phyloP scores from a whole-genome alignment of 352 stramenopile genomes.

The Vaucheria bursata region DNA sequence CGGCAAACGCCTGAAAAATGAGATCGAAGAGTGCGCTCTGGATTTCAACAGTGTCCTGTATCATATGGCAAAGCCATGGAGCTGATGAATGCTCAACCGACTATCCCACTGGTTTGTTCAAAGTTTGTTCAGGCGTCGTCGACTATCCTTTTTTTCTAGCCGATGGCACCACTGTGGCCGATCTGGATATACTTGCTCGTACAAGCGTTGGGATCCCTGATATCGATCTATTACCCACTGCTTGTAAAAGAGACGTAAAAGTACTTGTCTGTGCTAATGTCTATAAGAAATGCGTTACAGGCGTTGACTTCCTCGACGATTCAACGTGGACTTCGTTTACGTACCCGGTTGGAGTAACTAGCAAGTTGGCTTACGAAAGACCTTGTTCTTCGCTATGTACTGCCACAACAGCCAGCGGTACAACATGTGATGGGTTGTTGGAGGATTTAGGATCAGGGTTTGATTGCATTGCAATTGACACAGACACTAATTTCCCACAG shows the following conservation, averaged over 20 bases:
- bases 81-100: not conserved
- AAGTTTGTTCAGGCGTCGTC: not conserved
- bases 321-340: not conserved
- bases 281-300: not conserved
- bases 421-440: not conserved
- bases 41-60: too few relatives aligned
- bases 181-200: not conserved
- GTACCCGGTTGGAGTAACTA: not conserved
- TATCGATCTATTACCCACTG: not conserved
- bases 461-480: not conserved
- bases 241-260: not conserved
- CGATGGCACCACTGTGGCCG: not conserved
- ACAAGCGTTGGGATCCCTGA: not conserved
- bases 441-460: not conserved
- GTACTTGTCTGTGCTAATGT: not conserved
- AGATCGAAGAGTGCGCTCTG: too few relatives aligned
- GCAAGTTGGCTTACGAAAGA: not conserved
- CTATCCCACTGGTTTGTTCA: not conserved
- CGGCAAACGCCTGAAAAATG: too few relatives aligned
- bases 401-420: not conserved
- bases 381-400: not conserved
- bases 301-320: not conserved
- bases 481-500: not conserved
- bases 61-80: too few relatives aligned
- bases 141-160: not conserved